Base-by-base conservation (phyloP, 179 eudicot genomes). In the Camellia oleifera region DNA sequence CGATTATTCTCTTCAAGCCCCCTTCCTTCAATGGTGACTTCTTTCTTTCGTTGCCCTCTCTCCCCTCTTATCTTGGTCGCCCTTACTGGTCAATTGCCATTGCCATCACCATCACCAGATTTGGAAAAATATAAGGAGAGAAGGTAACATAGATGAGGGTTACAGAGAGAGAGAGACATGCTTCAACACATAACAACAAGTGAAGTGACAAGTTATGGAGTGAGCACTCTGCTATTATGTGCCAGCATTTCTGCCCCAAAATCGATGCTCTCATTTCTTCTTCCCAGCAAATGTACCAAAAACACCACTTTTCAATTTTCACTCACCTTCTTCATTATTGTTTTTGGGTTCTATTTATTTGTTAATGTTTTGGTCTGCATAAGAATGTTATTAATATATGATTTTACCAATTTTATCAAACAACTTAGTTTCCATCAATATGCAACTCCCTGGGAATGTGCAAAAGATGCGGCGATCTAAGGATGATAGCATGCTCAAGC, bases 371-470 rank as follows among this genome's bases (percentile, higher is more conserved):
- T n/a, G 20, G 46, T n/a, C 45, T 5, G 20, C 62, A 13, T 45
- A 26, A 26, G 26, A 26, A 26, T 26, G 26, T 26, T 26, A 26
- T 26, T 26, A 26, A 26, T 26, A 26, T 26, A 26, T 26, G 26
- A 26, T 26, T 26, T 26, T 26, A 26, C 26, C 26, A 26, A 26
- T 26, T 26, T 26, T 26, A 26, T 0, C 0, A 26, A 26, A 26
- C 26, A 26, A 26, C 26, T 26, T 26, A 26, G 26, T 26, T 26
- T 80, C 17, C 48, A 57, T 67, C 52, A 12, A 76, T 65, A 57
- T 65, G 82, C 93, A 95, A 98, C 76, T 92, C 98, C 0, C 62
- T 92, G 26, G 91, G 92, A 10, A 92, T 93, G 98, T 93, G 98
- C 87, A 92, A 85, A 62, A 85, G 83, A 84, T 95, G 98, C 62